A percentile compares a stretch with the other conserved stretches of the same genome.
Evolutionary conservation across 139 green algal species (phyloP).

Genomic region (Diplosphaera chodatii): DNA sequence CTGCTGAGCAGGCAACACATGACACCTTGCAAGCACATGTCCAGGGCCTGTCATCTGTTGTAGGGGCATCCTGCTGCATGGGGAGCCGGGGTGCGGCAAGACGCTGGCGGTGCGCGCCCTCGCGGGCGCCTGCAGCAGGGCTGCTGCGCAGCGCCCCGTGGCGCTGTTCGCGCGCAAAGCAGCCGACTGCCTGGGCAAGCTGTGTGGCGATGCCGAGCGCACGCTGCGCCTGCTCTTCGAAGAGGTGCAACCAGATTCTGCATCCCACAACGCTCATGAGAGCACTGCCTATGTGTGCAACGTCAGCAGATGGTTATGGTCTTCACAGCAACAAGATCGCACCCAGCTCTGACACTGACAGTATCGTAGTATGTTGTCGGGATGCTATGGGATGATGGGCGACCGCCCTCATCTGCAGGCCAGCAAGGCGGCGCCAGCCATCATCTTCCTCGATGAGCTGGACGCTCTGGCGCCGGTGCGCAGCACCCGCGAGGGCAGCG

Average conservation of each 20-base stretch:
- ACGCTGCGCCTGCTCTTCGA: constrained; percentile 80
- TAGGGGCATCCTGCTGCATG: constrained; percentile 68
- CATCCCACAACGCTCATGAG: too few species aligned
- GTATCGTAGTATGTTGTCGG: too few species aligned
- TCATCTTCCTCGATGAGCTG: constrained; percentile 91
- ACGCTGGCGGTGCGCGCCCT: constrained; percentile 58
- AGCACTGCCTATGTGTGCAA: too few species aligned
- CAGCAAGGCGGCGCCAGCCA: constrained; percentile 43
- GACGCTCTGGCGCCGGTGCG: constrained; percentile 64
- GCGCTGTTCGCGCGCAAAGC: constrained; percentile 77
- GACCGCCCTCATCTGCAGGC: constrained; percentile 43
- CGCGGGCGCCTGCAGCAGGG: constrained; percentile 44
- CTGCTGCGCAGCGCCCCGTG: constrained; percentile 37
- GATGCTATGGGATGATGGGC: too few species aligned
- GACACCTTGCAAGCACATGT: too few species aligned
- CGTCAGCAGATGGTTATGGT: too few species aligned
- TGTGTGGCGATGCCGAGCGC: constrained; percentile 78
- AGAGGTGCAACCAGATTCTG: constrained; percentile 50
- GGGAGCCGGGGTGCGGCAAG: constrained; percentile 64
- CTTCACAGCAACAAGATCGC: too few species aligned
- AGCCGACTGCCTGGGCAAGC: constrained; percentile 88
- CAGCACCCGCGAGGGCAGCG: background rate
- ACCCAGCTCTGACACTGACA: too few species aligned
- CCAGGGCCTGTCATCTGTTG: too few species aligned
- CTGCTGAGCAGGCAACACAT: too few species aligned